Conservation (phyloP, 441 rosid species). For the Aleurites moluccanus region DNA sequence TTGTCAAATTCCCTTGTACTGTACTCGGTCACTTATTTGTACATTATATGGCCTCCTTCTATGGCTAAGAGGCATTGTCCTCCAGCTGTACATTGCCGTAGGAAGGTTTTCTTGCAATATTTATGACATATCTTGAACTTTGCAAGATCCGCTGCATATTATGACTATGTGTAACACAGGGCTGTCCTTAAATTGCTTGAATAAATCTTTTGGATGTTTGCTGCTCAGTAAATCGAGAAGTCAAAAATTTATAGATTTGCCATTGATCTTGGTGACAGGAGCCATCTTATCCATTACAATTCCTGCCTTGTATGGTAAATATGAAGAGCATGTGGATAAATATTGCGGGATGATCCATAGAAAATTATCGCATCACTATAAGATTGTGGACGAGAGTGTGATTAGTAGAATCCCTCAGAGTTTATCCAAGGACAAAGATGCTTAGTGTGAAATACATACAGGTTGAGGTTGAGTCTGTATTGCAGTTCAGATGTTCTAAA, state of each 20-base stretch:
- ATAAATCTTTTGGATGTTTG: not conserved
- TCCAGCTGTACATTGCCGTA: not conserved
- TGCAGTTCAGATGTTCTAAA: slow-evolving; percentile 8
- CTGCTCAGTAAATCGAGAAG: no score
- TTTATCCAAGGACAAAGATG: slow-evolving; percentile 65
- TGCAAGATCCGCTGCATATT: not conserved
- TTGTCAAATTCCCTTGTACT: not conserved
- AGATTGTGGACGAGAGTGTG: slow-evolving; percentile 74
- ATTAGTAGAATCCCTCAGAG: slow-evolving; percentile 64
- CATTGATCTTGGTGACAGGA: slow-evolving; percentile 52
- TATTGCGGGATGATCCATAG: slow-evolving; percentile 68
- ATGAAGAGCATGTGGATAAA: slow-evolving; percentile 65
- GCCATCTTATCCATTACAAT: slow-evolving; percentile 66
- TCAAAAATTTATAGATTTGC: slow-evolving; percentile 13
- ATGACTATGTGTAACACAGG: not conserved
- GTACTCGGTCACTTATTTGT: not conserved
- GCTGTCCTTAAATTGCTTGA: not conserved
- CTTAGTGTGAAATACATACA: slow-evolving; percentile 13
- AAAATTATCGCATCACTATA: slow-evolving; percentile 69
- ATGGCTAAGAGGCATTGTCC: not conserved
- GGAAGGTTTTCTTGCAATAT: slow-evolving; percentile 8
- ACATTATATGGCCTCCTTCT: not conserved
- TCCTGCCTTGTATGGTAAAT: slow-evolving; percentile 71
- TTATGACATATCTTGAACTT: not conserved
- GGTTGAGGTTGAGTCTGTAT: not conserved